phyloP scores from a whole-genome alignment of 2,329 filamentous ascomycete species.

The Fusarium nisikadoi region DNA sequence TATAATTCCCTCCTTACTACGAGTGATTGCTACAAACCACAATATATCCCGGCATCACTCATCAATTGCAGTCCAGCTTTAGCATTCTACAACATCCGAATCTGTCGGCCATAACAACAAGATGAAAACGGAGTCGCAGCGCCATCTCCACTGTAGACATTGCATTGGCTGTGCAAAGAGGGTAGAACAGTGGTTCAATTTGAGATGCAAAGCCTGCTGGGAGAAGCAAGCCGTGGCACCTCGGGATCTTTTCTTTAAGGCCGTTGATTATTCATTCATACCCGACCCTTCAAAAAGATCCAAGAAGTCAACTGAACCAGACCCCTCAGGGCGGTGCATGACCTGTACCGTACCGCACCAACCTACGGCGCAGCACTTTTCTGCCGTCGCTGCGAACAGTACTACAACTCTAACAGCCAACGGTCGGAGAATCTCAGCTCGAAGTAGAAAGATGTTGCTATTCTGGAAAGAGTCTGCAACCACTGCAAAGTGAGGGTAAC shows the following conservation, averaged over 20 bases:
- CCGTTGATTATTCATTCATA: no score
- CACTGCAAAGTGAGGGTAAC: not conserved
- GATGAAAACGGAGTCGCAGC: not conserved
- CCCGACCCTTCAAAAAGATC: no score
- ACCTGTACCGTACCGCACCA: not conserved
- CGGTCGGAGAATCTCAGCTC: not conserved
- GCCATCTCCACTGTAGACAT: not conserved
- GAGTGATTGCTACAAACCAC: not conserved
- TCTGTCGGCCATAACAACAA: not conserved
- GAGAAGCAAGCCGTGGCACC: not conserved
- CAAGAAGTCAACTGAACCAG: no score
- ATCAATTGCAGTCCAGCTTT: not conserved
- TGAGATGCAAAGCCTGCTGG: not conserved
- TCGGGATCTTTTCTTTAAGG: not conserved
- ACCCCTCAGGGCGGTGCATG: not conserved
- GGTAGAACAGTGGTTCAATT: not conserved
- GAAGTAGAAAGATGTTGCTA: no score
- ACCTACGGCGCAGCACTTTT: not conserved
- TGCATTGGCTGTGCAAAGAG: not conserved
- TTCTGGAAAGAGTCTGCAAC: not conserved
- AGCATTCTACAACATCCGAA: not conserved
- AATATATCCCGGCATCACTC: not conserved
- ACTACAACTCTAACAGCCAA: no score
- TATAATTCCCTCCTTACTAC: no score
- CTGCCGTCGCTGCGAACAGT: not conserved